These are phyloP conservation scores for Raddia distichophylla DNA, from an alignment of 176 grass and related monocot species.

Conservation along the genomic window DNA sequence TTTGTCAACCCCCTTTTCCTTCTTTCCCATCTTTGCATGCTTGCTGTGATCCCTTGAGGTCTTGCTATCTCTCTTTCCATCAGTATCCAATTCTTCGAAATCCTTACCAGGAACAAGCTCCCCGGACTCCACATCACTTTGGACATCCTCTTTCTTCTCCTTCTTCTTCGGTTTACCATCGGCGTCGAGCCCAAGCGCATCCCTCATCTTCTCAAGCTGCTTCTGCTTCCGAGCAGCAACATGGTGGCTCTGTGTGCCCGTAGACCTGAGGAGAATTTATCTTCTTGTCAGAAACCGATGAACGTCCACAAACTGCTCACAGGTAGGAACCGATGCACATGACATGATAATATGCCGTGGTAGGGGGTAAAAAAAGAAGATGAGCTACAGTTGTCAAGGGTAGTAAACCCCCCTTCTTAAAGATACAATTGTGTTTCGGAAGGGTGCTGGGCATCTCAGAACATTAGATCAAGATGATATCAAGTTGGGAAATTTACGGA, in stretches of 20 bases:
- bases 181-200: slow-evolving; percentile 64
- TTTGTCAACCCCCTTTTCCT: slow-evolving; percentile 39
- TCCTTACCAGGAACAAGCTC: slow-evolving; percentile 80
- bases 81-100: slow-evolving; percentile 37
- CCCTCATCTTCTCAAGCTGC: slow-evolving; percentile 82
- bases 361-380: background rate
- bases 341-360: background rate
- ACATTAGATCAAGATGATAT: background rate
- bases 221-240: slow-evolving; percentile 84
- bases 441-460: background rate
- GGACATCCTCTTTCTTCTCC: slow-evolving; percentile 45
- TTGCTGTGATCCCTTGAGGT: slow-evolving; percentile 36
- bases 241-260: slow-evolving; percentile 81
- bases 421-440: background rate
- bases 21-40: slow-evolving; percentile 50
- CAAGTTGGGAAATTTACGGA: background rate
- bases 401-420: too few species aligned
- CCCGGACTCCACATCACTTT: slow-evolving; percentile 90
- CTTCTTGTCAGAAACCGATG: slow-evolving; percentile 9
- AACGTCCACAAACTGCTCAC: background rate
- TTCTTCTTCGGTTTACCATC: slow-evolving; percentile 30
- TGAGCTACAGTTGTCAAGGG: too few species aligned
- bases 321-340: background rate
- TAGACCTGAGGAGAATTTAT: slow-evolving; percentile 54
- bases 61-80: slow-evolving; percentile 41